phyloP scores from a whole-genome alignment of 495 filamentous ascomycete genomes.

The Acidiella bohemica region DNA sequence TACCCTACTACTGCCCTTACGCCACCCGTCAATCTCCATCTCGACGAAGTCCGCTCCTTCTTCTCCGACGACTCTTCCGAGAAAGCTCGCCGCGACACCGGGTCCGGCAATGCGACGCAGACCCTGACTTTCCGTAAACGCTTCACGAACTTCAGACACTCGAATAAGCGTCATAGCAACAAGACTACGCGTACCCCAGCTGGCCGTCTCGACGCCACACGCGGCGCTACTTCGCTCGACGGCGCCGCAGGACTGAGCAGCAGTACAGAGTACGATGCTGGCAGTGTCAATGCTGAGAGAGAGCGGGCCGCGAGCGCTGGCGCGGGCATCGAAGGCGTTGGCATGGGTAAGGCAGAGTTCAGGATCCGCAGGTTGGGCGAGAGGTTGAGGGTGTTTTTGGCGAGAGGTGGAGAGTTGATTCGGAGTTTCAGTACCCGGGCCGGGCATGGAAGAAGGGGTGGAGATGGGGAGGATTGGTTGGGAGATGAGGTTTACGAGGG shows the following conservation, averaged over 20 bases:
- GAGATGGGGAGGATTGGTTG: constrained; percentile 17
- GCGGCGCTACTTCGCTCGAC: background rate
- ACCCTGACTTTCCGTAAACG: constrained; percentile 27
- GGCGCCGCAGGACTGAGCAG: too few species aligned
- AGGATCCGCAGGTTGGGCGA: constrained; percentile 22
- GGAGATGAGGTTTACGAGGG: constrained; percentile 17
- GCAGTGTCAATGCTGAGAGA: constrained; percentile 7
- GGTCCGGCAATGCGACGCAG: too few species aligned
- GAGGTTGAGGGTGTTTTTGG: constrained; percentile 21
- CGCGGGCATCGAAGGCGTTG: constrained; percentile 18
- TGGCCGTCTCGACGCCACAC: constrained; percentile 1
- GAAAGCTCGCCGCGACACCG: constrained; percentile 5
- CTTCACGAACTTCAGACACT: constrained; percentile 24
- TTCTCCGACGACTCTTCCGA: constrained; percentile 34
- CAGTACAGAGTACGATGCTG: constrained; percentile 13
- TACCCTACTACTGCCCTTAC: constrained; percentile 27
- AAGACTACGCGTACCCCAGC: constrained; percentile 14
- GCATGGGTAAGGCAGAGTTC: constrained; percentile 25
- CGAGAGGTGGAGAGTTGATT: constrained; percentile 18
- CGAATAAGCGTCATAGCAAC: too few species aligned
- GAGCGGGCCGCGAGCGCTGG: constrained; percentile 9
- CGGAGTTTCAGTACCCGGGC: constrained; percentile 15
- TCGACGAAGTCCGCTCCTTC: constrained; percentile 28
- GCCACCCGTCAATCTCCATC: constrained; percentile 19
- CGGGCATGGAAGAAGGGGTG: background rate